These are phyloP conservation scores for Neurospora cerealis DNA, from an alignment of 495 filamentous ascomycete genomes.

Conservation along the genomic window DNA sequence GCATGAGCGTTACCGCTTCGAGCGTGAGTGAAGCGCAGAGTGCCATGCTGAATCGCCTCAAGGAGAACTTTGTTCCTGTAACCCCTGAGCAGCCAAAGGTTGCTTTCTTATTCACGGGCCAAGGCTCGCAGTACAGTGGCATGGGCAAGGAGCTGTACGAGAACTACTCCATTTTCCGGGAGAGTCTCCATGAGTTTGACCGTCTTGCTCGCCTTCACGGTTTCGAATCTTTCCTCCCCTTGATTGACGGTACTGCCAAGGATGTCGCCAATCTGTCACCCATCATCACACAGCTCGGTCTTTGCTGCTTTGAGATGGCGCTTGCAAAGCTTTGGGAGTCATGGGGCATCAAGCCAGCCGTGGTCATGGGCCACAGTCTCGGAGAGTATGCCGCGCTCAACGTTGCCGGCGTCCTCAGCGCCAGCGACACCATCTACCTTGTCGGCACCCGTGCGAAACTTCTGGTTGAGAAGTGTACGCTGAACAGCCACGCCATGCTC, in stretches of 20 bases:
- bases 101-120: slow-evolving; percentile 63
- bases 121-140: slow-evolving; percentile 55
- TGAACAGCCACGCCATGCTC: slow-evolving; percentile 62
- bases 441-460: slow-evolving; percentile 70
- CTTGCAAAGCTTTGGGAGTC: slow-evolving; percentile 70
- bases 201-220: slow-evolving; percentile 57
- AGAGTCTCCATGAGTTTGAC: slow-evolving; percentile 60
- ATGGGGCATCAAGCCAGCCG: slow-evolving; percentile 65
- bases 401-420: slow-evolving; percentile 68
- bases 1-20: slow-evolving; percentile 51
- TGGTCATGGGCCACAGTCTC: slow-evolving; percentile 75
- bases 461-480: slow-evolving; percentile 60
- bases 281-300: slow-evolving; percentile 66
- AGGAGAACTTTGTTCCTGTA: slow-evolving; percentile 38
- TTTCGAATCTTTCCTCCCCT: slow-evolving; percentile 55
- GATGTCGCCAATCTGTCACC: slow-evolving; percentile 55
- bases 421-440: slow-evolving; percentile 69
- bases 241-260: slow-evolving; percentile 53
- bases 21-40: slow-evolving; percentile 34
- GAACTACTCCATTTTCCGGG: slow-evolving; percentile 55
- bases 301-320: slow-evolving; percentile 77
- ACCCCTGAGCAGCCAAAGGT: slow-evolving; percentile 41
- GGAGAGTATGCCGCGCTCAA: slow-evolving; percentile 86
- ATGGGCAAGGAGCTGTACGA: slow-evolving; percentile 65
- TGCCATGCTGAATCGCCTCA: slow-evolving; percentile 31